Evolutionary conservation across 371 early-diverging fungal species (phyloP).

Genomic region (Rhizopus delemar): DNA sequence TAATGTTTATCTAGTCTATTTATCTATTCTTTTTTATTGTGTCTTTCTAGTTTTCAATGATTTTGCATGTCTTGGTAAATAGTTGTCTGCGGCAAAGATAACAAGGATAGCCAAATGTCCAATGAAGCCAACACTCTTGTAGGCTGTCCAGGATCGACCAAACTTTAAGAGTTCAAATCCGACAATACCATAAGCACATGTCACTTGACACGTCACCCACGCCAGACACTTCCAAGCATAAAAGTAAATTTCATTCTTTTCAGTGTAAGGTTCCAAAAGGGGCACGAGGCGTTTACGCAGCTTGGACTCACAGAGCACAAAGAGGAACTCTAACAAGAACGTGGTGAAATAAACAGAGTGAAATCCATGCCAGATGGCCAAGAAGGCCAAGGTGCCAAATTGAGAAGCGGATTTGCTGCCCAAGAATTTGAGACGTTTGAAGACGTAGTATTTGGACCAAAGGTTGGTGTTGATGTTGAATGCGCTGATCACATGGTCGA

Average conservation of each 20-base stretch:
- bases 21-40: conserved; percentile 5
- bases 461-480: conserved; percentile 81
- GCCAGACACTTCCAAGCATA: conserved; percentile 32
- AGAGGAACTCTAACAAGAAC: conserved; percentile 69
- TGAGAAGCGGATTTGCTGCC: conserved; percentile 67
- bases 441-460: conserved; percentile 74
- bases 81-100: conserved; percentile 25
- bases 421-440: conserved; percentile 70
- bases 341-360: conserved; percentile 65
- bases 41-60: conserved; percentile 10
- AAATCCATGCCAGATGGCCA: conserved; percentile 79
- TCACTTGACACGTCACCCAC: conserved; percentile 36
- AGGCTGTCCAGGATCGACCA: conserved; percentile 37
- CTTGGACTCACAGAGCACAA: conserved; percentile 38
- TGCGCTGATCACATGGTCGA: conserved; percentile 57
- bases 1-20: neutral
- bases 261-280: conserved; percentile 6
- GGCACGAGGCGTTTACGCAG: conserved; percentile 35
- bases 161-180: conserved; percentile 47
- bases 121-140: conserved; percentile 47
- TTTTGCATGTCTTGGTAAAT: neutral
- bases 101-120: conserved; percentile 37
- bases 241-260: conserved; percentile 21
- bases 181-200: conserved; percentile 37
- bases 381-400: conserved; percentile 60